phyloP scores from a whole-genome alignment of 2,329 filamentous ascomycete species.

The Chaetomium sp. region DNA sequence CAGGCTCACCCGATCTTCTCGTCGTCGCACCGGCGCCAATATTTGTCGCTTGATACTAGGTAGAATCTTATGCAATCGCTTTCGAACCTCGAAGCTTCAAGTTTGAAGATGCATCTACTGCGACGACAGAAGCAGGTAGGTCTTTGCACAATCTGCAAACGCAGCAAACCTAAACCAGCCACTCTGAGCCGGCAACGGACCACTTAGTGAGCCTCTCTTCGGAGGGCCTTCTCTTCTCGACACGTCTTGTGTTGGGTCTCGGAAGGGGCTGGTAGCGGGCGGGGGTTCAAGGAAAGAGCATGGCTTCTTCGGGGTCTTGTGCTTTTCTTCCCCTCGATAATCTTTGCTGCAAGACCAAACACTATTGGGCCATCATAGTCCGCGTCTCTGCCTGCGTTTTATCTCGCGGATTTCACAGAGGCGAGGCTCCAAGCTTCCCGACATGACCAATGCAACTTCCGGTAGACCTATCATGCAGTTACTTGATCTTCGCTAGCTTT shows the following conservation, averaged over 20 bases:
- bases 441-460: background rate
- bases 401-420: slow-evolving; percentile 19
- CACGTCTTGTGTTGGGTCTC: slow-evolving; percentile 28
- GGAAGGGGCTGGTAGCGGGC: slow-evolving; percentile 24
- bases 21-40: too few relatives aligned
- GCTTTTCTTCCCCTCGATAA: background rate
- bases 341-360: slow-evolving; percentile 26
- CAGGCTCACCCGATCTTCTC: too few relatives aligned
- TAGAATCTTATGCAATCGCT: too few relatives aligned
- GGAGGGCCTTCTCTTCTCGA: slow-evolving; percentile 26
- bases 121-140: too few relatives aligned
- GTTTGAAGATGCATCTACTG: too few relatives aligned
- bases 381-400: slow-evolving; percentile 24
- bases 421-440: slow-evolving; percentile 28
- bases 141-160: background rate
- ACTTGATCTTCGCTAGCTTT: background rate
- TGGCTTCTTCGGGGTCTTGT: too few relatives aligned
- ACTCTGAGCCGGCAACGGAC: slow-evolving; percentile 19
- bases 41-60: too few relatives aligned
- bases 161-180: slow-evolving; percentile 22
- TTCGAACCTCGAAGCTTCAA: too few relatives aligned
- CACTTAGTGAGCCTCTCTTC: slow-evolving; percentile 22
- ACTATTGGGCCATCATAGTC: slow-evolving; percentile 31
- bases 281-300: background rate
- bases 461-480: background rate